Evolutionary conservation across 768 basidiomycete genomes (phyloP).

Genomic region (Tricholoma hemisulphureum): DNA sequence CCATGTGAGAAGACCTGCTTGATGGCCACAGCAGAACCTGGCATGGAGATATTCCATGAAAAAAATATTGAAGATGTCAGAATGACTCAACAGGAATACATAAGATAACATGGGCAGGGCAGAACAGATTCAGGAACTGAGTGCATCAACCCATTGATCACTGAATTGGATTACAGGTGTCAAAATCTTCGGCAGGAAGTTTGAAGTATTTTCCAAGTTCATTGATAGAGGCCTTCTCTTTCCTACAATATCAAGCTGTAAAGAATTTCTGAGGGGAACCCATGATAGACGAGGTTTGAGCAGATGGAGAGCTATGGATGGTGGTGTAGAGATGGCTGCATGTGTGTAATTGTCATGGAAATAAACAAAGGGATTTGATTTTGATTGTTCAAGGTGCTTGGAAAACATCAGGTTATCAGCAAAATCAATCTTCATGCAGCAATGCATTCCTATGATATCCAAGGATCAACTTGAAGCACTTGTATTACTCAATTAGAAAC

Average conservation of each 20-base stretch:
- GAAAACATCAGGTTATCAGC: neutral
- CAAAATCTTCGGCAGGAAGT: slow-evolving; percentile 23
- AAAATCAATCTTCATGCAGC: neutral
- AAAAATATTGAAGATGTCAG: neutral
- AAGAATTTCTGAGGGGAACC: neutral
- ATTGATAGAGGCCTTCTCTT: slow-evolving; percentile 6
- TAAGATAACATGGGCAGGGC: neutral
- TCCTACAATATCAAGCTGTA: neutral
- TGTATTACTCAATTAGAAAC: neutral
- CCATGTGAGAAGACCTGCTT: neutral
- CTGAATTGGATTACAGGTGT: slow-evolving; percentile 25
- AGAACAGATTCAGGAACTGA: neutral
- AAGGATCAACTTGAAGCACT: neutral
- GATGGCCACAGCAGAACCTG: neutral
- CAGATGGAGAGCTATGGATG: neutral
- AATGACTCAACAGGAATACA: neutral
- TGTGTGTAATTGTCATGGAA: neutral
- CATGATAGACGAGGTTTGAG: neutral
- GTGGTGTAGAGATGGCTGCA: neutral
- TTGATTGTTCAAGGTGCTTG: neutral
- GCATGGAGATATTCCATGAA: neutral
- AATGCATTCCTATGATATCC: neutral
- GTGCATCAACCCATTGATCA: slow-evolving; percentile 25
- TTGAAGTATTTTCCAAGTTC: slow-evolving; percentile 27
- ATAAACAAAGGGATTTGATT: neutral